phyloP scores from a whole-genome alignment of 441 rosid species.

The Biscutella laevigata region DNA sequence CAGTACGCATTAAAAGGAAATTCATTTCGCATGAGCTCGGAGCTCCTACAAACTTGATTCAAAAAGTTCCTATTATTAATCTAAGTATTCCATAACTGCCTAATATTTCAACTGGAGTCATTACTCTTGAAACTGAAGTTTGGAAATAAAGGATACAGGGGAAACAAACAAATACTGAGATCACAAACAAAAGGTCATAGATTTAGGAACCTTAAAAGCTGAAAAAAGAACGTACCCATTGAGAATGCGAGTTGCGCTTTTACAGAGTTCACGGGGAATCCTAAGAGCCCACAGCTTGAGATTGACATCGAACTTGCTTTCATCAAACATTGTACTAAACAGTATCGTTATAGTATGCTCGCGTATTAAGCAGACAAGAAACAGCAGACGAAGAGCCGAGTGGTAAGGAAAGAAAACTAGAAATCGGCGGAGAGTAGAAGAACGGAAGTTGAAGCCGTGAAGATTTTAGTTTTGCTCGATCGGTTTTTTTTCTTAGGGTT shows the following conservation, averaged over 20 bases:
- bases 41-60: not conserved
- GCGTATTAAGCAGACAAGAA: not conserved
- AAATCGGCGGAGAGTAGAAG: conserved; percentile 2
- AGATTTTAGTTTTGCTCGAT: no score
- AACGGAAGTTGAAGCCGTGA: no score
- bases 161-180: not conserved
- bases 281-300: conserved; percentile 67
- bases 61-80: not conserved
- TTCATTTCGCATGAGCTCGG: not conserved
- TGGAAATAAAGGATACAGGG: not conserved
- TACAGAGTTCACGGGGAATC: conserved; percentile 77
- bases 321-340: conserved; percentile 43
- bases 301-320: conserved; percentile 60
- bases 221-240: conserved; percentile 53
- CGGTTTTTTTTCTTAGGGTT: no score
- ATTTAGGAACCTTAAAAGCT: no score
- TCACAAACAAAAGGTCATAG: no score
- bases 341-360: not conserved
- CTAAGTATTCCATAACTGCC: not conserved
- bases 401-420: not conserved
- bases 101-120: not conserved
- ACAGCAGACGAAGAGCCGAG: not conserved
- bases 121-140: not conserved
- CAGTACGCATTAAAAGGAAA: not conserved
- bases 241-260: conserved; percentile 45